Evolutionary conservation across 306 rosid genomes (phyloP).

Genomic region (Crotalaria pallida): DNA sequence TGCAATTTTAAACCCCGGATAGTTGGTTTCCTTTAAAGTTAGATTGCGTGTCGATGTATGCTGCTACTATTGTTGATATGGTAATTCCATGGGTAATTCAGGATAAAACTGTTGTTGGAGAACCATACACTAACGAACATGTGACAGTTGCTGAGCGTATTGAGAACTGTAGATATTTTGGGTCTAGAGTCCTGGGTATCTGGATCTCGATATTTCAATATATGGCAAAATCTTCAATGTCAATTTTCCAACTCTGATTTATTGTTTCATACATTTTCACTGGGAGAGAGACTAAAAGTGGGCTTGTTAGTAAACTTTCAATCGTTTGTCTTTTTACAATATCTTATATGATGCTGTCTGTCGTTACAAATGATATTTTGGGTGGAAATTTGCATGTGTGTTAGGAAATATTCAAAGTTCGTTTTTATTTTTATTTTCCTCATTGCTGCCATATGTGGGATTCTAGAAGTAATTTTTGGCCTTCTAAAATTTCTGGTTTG

Average conservation of each 20-base stretch:
- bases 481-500: background rate
- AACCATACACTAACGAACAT: conserved; percentile 1
- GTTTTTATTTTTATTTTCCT: background rate
- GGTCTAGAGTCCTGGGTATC: background rate
- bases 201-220: background rate
- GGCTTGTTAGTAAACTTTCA: conserved; percentile 1
- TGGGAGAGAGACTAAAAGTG: background rate
- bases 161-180: background rate
- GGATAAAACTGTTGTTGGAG: background rate
- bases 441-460: background rate
- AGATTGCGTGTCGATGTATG: background rate
- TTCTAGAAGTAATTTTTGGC: background rate
- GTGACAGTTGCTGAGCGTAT: background rate
- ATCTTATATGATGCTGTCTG: background rate
- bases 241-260: background rate
- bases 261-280: background rate
- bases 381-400: background rate
- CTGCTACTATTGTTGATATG: background rate
- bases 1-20: background rate
- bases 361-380: background rate
- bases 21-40: background rate
- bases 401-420: background rate
- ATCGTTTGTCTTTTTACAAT: background rate
- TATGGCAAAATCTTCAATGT: background rate
- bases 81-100: background rate